phyloP scores from a whole-genome alignment of 1,139 yeast species.

The Lodderomyces orthopsilosis region DNA sequence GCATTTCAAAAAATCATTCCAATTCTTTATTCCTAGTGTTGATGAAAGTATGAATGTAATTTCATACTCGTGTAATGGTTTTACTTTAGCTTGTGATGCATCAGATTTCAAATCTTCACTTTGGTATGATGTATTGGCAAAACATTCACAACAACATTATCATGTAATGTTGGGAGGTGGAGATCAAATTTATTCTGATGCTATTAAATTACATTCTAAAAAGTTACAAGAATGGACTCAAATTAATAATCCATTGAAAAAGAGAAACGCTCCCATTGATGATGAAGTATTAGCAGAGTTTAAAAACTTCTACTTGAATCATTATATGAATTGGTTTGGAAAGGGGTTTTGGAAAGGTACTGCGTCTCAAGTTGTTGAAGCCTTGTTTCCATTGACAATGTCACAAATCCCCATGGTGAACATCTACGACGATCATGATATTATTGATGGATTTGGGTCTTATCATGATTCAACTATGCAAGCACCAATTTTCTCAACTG shows the following conservation, averaged over 20 bases:
- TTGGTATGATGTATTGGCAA: conserved; percentile 80
- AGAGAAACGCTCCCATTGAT: conserved; percentile 33
- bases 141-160: conserved; percentile 61
- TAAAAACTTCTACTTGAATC: conserved; percentile 62
- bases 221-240: conserved; percentile 62
- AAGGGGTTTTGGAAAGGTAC: conserved; percentile 79
- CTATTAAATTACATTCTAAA: conserved; percentile 60
- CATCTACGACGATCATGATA: conserved; percentile 87
- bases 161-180: conserved; percentile 98
- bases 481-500: conserved; percentile 60
- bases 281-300: conserved; percentile 53
- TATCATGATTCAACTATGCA: conserved; percentile 74
- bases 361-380: conserved; percentile 61
- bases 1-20: conserved; percentile 33
- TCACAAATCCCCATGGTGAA: conserved; percentile 82
- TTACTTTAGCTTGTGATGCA: conserved; percentile 72
- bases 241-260: conserved; percentile 48
- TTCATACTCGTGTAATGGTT: conserved; percentile 92
- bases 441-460: conserved; percentile 94
- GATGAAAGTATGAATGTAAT: conserved; percentile 72
- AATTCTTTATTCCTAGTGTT: conserved; percentile 58
- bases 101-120: conserved; percentile 64
- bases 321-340: conserved; percentile 87
- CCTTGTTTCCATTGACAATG: conserved; percentile 69
- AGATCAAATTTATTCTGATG: conserved; percentile 89